These are phyloP conservation scores for Candida nitratophila DNA, from an alignment of 805 yeast genomes.

Conservation along the genomic window DNA sequence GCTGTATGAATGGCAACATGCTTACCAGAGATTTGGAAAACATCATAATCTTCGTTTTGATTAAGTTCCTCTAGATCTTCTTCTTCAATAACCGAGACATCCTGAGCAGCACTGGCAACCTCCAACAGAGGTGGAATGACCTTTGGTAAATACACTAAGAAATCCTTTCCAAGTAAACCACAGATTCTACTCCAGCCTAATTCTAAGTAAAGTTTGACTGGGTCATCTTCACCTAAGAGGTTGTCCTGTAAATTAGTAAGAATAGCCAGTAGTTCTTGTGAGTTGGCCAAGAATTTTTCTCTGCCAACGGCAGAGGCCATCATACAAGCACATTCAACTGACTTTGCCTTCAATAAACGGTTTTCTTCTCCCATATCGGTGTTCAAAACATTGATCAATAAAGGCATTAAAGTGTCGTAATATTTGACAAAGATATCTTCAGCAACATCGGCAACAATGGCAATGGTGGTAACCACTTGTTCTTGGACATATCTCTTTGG, in stretches of 20 bases:
- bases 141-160: constrained; percentile 72
- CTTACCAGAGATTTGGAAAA: constrained; percentile 83
- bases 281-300: constrained; percentile 74
- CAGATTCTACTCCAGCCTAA: constrained; percentile 97
- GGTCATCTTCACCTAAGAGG: constrained; percentile 68
- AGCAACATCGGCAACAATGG: constrained; percentile 96
- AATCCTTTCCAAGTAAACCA: constrained; percentile 75
- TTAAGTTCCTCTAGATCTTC: constrained; percentile 77
- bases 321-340: constrained; percentile 92
- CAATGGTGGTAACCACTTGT: constrained; percentile 93
- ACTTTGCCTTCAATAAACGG: constrained; percentile 79
- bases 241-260: constrained; percentile 62
- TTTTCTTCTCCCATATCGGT: constrained; percentile 75
- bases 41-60: constrained; percentile 92
- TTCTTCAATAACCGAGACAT: constrained; percentile 82
- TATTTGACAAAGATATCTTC: constrained; percentile 82
- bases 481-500: constrained; percentile 94
- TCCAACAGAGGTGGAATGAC: constrained; percentile 85
- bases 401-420: constrained; percentile 91
- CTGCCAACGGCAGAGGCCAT: constrained; percentile 94
- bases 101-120: constrained; percentile 87
- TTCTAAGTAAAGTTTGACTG: constrained; percentile 77
- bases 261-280: constrained; percentile 63
- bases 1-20: constrained; percentile 94
- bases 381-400: constrained; percentile 69